phyloP scores from a whole-genome alignment of 2,329 filamentous ascomycete species.

The Fusarium bactridioides region DNA sequence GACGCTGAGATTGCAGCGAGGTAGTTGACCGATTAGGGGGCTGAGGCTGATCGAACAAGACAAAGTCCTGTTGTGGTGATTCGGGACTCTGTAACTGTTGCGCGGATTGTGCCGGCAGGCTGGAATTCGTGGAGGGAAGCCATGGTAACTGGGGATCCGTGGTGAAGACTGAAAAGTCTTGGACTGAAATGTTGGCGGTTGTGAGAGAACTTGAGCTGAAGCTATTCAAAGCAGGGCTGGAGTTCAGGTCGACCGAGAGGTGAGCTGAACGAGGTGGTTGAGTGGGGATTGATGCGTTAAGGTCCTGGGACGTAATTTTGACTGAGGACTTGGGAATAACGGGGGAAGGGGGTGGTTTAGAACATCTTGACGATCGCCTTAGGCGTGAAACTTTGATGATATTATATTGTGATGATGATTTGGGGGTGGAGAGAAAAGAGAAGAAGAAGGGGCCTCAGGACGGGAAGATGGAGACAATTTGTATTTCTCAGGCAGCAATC shows the following conservation, averaged over 20 bases:
- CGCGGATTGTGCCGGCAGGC: constrained; percentile 69
- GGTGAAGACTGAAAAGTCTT: constrained; percentile 79
- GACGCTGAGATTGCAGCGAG: constrained; percentile 53
- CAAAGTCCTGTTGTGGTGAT: constrained; percentile 74
- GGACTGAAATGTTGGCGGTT: constrained; percentile 67
- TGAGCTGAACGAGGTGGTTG: constrained; percentile 56
- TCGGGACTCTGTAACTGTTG: constrained; percentile 62
- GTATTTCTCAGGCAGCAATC: constrained; percentile 59
- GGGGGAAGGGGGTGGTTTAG: constrained; percentile 58
- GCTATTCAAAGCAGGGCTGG: constrained; percentile 65
- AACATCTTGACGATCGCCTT: constrained; percentile 63
- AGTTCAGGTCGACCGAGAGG: constrained; percentile 74
- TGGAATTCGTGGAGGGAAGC: constrained; percentile 74
- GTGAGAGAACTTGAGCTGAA: constrained; percentile 64
- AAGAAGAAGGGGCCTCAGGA: constrained; percentile 41
- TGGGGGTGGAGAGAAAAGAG: constrained; percentile 48
- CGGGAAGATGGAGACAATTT: constrained; percentile 47
- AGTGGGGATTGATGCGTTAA: constrained; percentile 55
- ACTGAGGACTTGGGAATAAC: constrained; percentile 50
- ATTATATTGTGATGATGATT: constrained; percentile 42
- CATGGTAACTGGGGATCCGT: constrained; percentile 85
- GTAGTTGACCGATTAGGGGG: constrained; percentile 50
- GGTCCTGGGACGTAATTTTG: constrained; percentile 63
- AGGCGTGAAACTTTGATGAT: constrained; percentile 44
- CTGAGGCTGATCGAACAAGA: constrained; percentile 70